phyloP scores from a whole-genome alignment of 805 yeast genomes.

The Ogataea siamensis region DNA sequence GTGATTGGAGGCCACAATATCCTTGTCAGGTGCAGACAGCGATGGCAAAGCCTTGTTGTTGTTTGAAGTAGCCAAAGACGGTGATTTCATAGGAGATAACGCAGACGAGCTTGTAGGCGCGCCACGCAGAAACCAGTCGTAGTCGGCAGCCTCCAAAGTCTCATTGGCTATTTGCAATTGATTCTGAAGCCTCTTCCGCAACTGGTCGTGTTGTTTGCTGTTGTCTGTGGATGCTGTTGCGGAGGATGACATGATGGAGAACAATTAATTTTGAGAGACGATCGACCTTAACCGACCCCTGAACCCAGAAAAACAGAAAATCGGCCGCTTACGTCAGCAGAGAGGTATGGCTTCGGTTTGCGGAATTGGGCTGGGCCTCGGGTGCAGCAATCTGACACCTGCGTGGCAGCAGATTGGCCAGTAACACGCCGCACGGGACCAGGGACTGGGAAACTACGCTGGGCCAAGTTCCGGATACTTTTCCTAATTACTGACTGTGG shows the following conservation, averaged over 20 bases:
- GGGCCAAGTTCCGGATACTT: no score
- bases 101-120: conserved; percentile 9
- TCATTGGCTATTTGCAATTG: conserved; percentile 23
- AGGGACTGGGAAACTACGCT: no score
- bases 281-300: conserved; percentile 4
- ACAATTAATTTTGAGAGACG: neutral
- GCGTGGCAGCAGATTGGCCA: no score
- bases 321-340: neutral
- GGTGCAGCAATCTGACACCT: no score
- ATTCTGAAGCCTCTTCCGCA: conserved; percentile 30
- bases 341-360: no score
- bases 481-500: no score
- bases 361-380: no score
- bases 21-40: conserved; percentile 20
- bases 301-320: no score
- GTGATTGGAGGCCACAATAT: conserved; percentile 7
- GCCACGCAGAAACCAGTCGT: conserved; percentile 33
- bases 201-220: conserved; percentile 28
- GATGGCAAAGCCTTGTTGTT: conserved; percentile 31
- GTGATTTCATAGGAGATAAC: conserved; percentile 27
- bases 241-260: conserved; percentile 8
- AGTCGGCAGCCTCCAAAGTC: conserved; percentile 27
- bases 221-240: conserved; percentile 15
- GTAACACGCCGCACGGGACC: no score
- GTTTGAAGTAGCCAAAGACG: conserved; percentile 25